These are phyloP conservation scores for Scleroderma bovista DNA, from an alignment of 768 basidiomycete genomes.

Conservation along the genomic window DNA sequence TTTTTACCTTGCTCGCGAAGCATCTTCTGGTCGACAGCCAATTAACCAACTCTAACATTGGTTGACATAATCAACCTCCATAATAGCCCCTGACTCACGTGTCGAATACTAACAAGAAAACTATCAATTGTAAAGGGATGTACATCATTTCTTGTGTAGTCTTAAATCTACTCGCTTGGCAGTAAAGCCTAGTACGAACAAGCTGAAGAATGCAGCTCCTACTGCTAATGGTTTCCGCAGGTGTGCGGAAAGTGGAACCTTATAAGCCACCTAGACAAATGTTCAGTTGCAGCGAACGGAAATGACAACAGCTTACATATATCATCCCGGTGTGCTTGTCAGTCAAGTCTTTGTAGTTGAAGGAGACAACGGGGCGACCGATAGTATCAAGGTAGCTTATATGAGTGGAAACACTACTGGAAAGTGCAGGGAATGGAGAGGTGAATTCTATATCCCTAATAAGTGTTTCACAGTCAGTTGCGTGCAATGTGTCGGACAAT, in stretches of 20 bases:
- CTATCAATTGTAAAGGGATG: background rate
- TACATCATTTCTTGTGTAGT: conserved; percentile 35
- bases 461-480: conserved; percentile 4
- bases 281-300: conserved; percentile 7
- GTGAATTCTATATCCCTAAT: conserved; percentile 70
- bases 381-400: conserved; percentile 88
- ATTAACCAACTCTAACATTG: background rate
- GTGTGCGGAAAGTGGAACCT: conserved; percentile 73
- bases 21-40: conserved; percentile 1
- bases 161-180: conserved; percentile 49
- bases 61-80: background rate
- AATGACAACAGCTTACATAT: conserved; percentile 55
- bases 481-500: conserved; percentile 9
- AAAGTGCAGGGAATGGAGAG: conserved; percentile 72
- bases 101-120: background rate
- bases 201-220: conserved; percentile 56
- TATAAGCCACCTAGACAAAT: conserved; percentile 74
- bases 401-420: conserved; percentile 58
- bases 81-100: background rate
- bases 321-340: conserved; percentile 75
- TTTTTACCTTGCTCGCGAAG: conserved; percentile 6
- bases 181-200: conserved; percentile 51
- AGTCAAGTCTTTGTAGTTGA: conserved; percentile 71
- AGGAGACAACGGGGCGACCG: conserved; percentile 75
- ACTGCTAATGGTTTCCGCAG: conserved; percentile 84